Base-by-base conservation (phyloP, 1,284 basidiomycete genomes). In the Cerioporus squamosus region DNA sequence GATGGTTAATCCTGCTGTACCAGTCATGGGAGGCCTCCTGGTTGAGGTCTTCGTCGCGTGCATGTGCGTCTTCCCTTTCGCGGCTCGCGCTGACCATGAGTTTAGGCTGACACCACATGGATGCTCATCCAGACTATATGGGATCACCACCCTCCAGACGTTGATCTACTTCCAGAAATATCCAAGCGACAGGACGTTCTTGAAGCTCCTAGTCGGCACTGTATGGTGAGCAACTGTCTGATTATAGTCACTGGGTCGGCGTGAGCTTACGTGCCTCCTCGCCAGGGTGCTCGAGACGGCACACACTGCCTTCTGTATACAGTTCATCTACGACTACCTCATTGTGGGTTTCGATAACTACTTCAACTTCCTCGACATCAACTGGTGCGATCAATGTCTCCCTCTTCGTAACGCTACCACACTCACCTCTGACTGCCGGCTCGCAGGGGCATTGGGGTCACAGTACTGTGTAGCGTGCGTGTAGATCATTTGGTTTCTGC, bases 311-410 rank as follows among this genome's bases (percentile, higher is more conserved):
- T 60, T 62, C 42, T 64, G 63, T 45, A 63, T 67, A 22, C 60
- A 66, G 54, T 62, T 67, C 53, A 57, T 66, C 14, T 67, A 67
- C 53, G 54, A 39, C n/a, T 67, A 67, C 57, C 50, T 67, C 20
- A 51, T 66, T 52, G 23, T n/a, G 2, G 53, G 55, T n/a, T 67
- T 62, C 48, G 62, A 55, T 17, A 56, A 64, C 40, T 51, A 43
- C 23, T 39, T 51, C 17, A 49, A 51, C 15, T 58, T 64, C 48
- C 36, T 61, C 4, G 31, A 44, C 29, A 57, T 64, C 44, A 56
- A 60, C 36, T 60, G 57, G 63, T 64, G 23, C 29, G 29, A 29
- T 44, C 53, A 7, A n/a, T 31, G 38, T 29, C 10, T 29, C 23
- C 36, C 20, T 48, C 22, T 2, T 51, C 29, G 4, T 47, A 15